phyloP scores from a whole-genome alignment of 2,329 filamentous ascomycete species.

The Ophiobolus disseminans region DNA sequence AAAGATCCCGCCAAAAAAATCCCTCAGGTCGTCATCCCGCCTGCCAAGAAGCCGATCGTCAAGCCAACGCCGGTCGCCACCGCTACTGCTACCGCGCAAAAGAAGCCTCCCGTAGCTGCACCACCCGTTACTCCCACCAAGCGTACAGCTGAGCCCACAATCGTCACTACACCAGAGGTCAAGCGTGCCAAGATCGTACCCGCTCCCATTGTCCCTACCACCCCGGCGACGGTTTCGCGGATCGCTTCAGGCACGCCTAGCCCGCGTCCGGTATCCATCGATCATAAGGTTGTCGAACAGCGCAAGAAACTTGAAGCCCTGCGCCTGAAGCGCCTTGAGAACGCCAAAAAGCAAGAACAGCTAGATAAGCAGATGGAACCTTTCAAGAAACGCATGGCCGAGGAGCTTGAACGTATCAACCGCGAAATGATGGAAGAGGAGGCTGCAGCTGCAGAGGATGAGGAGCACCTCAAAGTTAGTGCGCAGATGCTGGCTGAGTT shows the following conservation, averaged over 20 bases:
- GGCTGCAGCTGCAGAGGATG: constrained; percentile 18
- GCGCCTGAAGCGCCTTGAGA: constrained; percentile 21
- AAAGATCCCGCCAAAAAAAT: constrained; percentile 6
- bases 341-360: constrained; percentile 23
- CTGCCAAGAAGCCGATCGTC: not conserved
- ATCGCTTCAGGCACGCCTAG: constrained; percentile 4
- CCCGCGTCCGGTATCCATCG: constrained; percentile 6
- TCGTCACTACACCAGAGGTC: constrained; percentile 2
- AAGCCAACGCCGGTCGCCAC: constrained; percentile 8
- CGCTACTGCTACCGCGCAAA: not conserved
- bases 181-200: constrained; percentile 18
- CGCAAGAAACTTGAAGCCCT: constrained; percentile 22
- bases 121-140: constrained; percentile 7
- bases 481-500: constrained; percentile 27
- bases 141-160: constrained; percentile 4
- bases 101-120: not conserved
- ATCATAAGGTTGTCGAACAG: constrained; percentile 22
- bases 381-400: constrained; percentile 25
- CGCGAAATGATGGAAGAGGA: constrained; percentile 28
- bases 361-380: constrained; percentile 22
- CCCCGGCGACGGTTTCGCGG: not conserved
- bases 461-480: constrained; percentile 19
- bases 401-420: constrained; percentile 28
- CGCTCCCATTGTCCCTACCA: not conserved
- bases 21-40: not conserved